phyloP scores from a whole-genome alignment of 352 stramenopile genomes.

The Plasmopara muralis region DNA sequence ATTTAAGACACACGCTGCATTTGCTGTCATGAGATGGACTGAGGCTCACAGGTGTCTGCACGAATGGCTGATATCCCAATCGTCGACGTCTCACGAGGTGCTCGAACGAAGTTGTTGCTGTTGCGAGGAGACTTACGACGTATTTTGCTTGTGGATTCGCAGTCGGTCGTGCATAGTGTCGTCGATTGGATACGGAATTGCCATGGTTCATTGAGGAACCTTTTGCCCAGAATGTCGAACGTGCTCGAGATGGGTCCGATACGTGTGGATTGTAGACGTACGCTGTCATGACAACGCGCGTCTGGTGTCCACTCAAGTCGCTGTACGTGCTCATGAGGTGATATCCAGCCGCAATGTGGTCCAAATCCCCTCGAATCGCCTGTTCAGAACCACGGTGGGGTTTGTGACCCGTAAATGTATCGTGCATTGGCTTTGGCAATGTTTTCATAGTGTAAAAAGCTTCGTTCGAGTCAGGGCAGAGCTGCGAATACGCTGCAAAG shows the following conservation, averaged over 20 bases:
- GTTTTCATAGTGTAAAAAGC: constrained; percentile 67
- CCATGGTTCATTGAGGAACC: background rate
- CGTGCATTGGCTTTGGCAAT: constrained; percentile 41
- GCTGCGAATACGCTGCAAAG: constrained; percentile 52
- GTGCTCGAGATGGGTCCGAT: background rate
- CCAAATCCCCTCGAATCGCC: constrained; percentile 29
- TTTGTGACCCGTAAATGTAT: constrained; percentile 16
- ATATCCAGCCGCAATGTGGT: constrained; percentile 63
- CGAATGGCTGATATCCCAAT: constrained; percentile 45
- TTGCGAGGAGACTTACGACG: constrained; percentile 41
- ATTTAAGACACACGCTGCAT: constrained; percentile 43
- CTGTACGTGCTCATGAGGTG: constrained; percentile 46
- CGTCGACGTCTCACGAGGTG: constrained; percentile 49
- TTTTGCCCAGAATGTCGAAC: constrained; percentile 18
- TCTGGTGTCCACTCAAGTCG: constrained; percentile 43
- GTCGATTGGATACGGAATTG: constrained; percentile 1
- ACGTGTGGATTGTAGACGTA: constrained; percentile 29
- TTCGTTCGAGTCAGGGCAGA: constrained; percentile 29
- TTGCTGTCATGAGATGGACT: constrained; percentile 18
- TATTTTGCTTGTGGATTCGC: constrained; percentile 40
- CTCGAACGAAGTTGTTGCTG: constrained; percentile 45
- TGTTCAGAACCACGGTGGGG: constrained; percentile 9
- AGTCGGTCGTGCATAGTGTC: constrained; percentile 4
- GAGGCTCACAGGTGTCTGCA: constrained; percentile 29
- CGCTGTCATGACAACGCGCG: constrained; percentile 49